Evolutionary conservation across 208 protist genomes (phyloP).

Genomic region (Wallacemonas collosoma): DNA sequence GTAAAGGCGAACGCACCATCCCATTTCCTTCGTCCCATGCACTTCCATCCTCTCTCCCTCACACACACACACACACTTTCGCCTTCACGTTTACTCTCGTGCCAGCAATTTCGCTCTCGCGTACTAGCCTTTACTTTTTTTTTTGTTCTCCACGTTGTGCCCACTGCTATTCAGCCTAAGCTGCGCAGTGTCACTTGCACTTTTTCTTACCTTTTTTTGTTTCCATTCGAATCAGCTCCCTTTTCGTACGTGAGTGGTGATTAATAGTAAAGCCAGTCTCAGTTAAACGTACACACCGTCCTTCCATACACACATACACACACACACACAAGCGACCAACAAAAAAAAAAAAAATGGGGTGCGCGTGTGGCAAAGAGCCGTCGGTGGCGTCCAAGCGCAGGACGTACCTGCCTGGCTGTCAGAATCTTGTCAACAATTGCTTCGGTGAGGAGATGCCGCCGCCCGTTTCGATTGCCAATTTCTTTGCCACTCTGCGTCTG

Average conservation of each 20-base stretch:
- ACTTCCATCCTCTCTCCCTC: too few species aligned
- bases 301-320: neutral
- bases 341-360: slow-evolving; percentile 29
- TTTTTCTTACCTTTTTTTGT: too few species aligned
- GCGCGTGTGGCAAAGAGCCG: slow-evolving; percentile 19
- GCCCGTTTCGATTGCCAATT: slow-evolving; percentile 36
- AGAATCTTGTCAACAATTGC: slow-evolving; percentile 47
- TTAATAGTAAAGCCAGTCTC: too few species aligned
- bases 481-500: slow-evolving; percentile 59
- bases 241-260: too few species aligned
- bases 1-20: too few species aligned
- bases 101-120: neutral
- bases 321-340: neutral
- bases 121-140: slow-evolving; percentile 15
- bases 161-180: too few species aligned
- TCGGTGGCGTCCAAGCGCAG: slow-evolving; percentile 24
- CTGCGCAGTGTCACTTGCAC: too few species aligned
- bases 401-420: slow-evolving; percentile 39
- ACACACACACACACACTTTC: too few species aligned
- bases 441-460: slow-evolving; percentile 28
- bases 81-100: too few species aligned
- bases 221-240: too few species aligned
- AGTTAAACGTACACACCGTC: neutral
- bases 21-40: too few species aligned
- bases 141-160: slow-evolving; percentile 15